Conservation (phyloP, 139 green algal genomes). For the Chlamydomonas schloesseri region DNA sequence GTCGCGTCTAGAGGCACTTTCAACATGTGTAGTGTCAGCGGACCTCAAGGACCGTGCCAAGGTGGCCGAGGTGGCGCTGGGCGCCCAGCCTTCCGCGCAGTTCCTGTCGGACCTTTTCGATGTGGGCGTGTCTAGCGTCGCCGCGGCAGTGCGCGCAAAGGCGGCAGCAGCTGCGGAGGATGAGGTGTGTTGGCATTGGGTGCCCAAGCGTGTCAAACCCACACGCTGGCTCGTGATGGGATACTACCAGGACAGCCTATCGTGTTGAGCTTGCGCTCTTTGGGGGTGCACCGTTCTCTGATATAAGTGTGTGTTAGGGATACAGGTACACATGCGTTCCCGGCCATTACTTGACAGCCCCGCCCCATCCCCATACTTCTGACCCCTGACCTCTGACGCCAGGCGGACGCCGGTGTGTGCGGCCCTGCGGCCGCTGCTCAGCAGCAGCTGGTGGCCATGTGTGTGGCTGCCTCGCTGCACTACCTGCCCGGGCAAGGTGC, state of each 20-base stretch:
- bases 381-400: no score
- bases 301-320: no score
- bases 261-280: no score
- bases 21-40: not conserved
- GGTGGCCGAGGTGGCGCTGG: not conserved
- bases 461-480: slow-evolving; percentile 7
- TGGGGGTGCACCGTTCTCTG: no score
- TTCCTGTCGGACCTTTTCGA: slow-evolving; percentile 48
- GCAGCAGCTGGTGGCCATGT: slow-evolving; percentile 1
- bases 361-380: no score
- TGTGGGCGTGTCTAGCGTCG: not conserved
- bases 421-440: no score
- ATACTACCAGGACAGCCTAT: no score
- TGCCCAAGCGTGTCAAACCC: no score
- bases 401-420: no score
- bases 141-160: not conserved
- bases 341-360: no score
- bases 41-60: not conserved
- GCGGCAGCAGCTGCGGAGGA: not conserved
- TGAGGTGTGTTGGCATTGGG: no score
- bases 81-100: not conserved
- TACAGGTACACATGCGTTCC: no score
- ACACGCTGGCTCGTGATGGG: not conserved
- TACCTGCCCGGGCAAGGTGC: slow-evolving; percentile 31
- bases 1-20: not conserved